phyloP scores from a whole-genome alignment of 2,329 filamentous ascomycete genomes.

The Pyrenochaeta sp. region DNA sequence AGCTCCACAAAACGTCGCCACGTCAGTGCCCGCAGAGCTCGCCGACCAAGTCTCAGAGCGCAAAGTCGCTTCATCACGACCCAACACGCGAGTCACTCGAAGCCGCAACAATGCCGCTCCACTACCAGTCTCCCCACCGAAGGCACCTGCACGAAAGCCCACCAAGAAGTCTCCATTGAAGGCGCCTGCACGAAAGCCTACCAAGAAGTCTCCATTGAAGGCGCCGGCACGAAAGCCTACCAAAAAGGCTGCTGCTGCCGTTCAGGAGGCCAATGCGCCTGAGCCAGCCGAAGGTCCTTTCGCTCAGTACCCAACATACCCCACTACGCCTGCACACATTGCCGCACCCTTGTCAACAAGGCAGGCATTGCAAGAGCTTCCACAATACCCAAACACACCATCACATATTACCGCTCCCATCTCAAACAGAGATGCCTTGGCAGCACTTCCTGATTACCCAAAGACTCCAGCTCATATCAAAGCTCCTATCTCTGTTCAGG shows the following conservation, averaged over 20 bases:
- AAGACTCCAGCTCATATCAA: constrained; percentile 31
- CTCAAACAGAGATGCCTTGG: constrained; percentile 14
- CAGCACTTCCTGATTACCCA: constrained; percentile 22
- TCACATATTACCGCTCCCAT: constrained; percentile 25
- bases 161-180: constrained; percentile 30
- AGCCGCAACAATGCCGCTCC: too few species aligned
- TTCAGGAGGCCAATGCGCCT: constrained; percentile 16
- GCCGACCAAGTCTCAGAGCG: too few species aligned
- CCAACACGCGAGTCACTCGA: too few species aligned
- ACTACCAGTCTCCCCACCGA: constrained; percentile 33
- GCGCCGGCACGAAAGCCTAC: constrained; percentile 35
- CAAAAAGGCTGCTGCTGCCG: constrained; percentile 23
- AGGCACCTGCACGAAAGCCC: constrained; percentile 36
- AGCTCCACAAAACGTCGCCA: too few species aligned
- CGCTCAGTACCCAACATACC: constrained; percentile 26
- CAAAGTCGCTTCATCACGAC: constrained; percentile 24
- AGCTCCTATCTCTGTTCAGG: constrained; percentile 17
- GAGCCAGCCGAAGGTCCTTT: constrained; percentile 30
- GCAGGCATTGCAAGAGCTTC: constrained; percentile 22
- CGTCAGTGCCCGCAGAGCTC: constrained; percentile 21
- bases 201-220: constrained; percentile 30
- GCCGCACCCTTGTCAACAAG: constrained; percentile 14
- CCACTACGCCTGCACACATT: constrained; percentile 27
- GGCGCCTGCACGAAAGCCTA: constrained; percentile 35
- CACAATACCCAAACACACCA: constrained; percentile 26